phyloP scores from a whole-genome alignment of 192 early-diverging fungal species.

The Coemansia umbellata region DNA sequence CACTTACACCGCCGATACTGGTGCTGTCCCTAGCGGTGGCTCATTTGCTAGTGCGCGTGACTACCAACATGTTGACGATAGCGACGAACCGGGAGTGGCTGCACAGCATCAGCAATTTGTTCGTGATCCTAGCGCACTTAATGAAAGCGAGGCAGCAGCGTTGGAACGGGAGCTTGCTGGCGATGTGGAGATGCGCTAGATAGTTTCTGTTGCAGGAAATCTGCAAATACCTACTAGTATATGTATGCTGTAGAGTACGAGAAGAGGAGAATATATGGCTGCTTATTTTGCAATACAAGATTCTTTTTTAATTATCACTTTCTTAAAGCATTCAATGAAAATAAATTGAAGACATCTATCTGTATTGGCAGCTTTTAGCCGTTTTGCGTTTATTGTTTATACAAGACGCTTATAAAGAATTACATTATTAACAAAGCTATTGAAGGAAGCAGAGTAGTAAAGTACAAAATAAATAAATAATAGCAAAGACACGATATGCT shows the following conservation, averaged over 20 bases:
- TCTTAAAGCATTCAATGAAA: too few relatives aligned
- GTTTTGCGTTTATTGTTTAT: too few relatives aligned
- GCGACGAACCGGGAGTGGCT: conserved; percentile 40
- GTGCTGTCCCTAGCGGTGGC: conserved; percentile 10
- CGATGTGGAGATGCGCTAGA: conserved; percentile 27
- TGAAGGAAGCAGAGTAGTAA: not conserved
- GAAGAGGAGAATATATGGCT: too few relatives aligned
- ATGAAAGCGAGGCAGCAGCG: conserved; percentile 22
- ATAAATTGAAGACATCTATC: too few relatives aligned
- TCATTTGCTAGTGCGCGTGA: conserved; percentile 42
- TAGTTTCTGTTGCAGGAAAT: too few relatives aligned
- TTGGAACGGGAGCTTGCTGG: conserved; percentile 47
- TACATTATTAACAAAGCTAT: not conserved
- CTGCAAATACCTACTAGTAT: too few relatives aligned
- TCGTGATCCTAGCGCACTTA: conserved; percentile 11
- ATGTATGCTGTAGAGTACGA: too few relatives aligned
- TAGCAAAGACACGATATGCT: not conserved
- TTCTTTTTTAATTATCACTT: too few relatives aligned
- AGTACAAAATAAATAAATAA: not conserved
- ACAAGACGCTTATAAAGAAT: not conserved
- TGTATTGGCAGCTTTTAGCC: too few relatives aligned
- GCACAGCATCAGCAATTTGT: conserved; percentile 30
- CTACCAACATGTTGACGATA: conserved; percentile 35
- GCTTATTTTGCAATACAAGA: too few relatives aligned
- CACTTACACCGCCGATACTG: conserved; percentile 9